Evolutionary conservation across 116 monocot genomes (phyloP).

Genomic region (Phalaenopsis hybrid): DNA sequence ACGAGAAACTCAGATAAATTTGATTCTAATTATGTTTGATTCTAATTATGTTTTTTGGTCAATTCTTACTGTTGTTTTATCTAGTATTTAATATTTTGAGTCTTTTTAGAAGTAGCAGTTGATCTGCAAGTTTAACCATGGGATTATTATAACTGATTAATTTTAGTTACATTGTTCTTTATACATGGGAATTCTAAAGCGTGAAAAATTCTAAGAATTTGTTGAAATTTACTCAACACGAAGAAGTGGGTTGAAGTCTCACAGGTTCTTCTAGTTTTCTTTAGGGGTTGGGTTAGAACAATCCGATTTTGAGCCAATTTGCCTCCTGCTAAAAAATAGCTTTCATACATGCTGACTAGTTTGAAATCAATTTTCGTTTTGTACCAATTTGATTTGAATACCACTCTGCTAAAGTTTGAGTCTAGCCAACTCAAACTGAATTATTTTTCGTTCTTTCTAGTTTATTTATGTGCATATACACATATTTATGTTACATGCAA

Average conservation of each 20-base stretch:
- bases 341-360: not conserved
- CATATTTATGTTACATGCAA: too few relatives aligned
- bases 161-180: not conserved
- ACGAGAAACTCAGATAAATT: not conserved
- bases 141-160: not conserved
- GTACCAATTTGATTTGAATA: not conserved
- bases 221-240: not conserved
- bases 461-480: too few relatives aligned
- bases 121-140: not conserved
- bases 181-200: not conserved
- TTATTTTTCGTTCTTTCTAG: too few relatives aligned
- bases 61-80: not conserved
- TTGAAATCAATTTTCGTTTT: not conserved
- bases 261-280: too few relatives aligned
- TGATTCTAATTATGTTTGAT: not conserved
- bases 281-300: too few relatives aligned
- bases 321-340: too few relatives aligned
- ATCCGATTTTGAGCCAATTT: too few relatives aligned
- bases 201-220: not conserved
- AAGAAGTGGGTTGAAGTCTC: too few relatives aligned
- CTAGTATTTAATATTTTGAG: not conserved
- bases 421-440: too few relatives aligned
- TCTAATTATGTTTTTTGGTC: too few relatives aligned
- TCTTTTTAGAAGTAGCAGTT: not conserved
- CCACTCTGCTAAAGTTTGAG: too few relatives aligned